Evolutionary conservation across 768 basidiomycete species (phyloP).

Genomic region (Kwoniella mangroviensis): DNA sequence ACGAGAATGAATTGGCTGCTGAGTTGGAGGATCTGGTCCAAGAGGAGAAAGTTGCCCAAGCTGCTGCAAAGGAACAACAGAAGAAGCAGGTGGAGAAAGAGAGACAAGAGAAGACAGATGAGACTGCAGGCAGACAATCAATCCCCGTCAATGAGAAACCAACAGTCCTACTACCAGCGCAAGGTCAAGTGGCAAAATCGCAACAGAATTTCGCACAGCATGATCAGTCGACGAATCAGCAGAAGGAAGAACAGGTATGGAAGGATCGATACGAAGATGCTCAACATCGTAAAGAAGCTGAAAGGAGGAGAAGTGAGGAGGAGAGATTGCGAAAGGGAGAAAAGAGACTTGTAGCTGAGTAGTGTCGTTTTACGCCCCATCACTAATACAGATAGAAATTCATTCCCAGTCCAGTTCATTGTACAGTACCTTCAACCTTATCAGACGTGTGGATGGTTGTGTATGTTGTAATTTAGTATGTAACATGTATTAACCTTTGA

Average conservation of each 20-base stretch:
- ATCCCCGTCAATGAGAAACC: neutral
- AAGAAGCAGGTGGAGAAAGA: conserved; percentile 4
- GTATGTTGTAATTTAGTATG: neutral
- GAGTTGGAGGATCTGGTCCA: conserved; percentile 69
- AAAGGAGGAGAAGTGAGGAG: conserved; percentile 33
- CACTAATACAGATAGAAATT: too few relatives aligned
- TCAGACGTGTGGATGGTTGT: too few relatives aligned
- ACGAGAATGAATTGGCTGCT: conserved; percentile 66
- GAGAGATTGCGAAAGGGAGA: conserved; percentile 39
- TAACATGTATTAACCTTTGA: neutral
- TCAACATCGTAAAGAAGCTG: conserved; percentile 37
- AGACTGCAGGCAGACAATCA: conserved; percentile 31
- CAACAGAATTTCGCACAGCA: neutral
- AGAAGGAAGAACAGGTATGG: conserved; percentile 23
- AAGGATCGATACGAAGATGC: conserved; percentile 36
- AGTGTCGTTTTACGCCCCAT: neutral
- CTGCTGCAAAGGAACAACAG: conserved; percentile 20
- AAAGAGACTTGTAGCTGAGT: conserved; percentile 34
- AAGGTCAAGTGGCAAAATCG: neutral
- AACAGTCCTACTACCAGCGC: neutral
- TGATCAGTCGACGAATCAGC: neutral
- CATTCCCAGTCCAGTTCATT: too few relatives aligned
- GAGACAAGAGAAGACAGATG: conserved; percentile 7
- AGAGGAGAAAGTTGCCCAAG: conserved; percentile 59
- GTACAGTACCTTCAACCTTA: too few relatives aligned